phyloP scores from a whole-genome alignment of 2,329 filamentous ascomycete species.

The Beauveria varroae region DNA sequence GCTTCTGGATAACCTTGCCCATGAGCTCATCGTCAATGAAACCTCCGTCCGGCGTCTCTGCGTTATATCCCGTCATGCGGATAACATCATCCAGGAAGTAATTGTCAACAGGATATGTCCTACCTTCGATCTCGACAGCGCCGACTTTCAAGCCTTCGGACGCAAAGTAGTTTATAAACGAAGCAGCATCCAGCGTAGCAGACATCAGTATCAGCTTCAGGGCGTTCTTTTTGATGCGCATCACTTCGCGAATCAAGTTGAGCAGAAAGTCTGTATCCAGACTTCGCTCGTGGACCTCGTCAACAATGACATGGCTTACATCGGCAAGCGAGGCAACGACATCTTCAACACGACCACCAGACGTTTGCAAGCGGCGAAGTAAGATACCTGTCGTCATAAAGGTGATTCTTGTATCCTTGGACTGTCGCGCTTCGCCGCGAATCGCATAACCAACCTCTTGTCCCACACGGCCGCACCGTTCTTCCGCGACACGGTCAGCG shows the following conservation, averaged over 20 bases:
- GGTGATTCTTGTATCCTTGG: slow-evolving; percentile 72
- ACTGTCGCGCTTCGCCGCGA: slow-evolving; percentile 76
- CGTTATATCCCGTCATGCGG: slow-evolving; percentile 65
- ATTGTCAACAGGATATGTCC: slow-evolving; percentile 85
- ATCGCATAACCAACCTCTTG: slow-evolving; percentile 90
- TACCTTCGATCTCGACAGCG: slow-evolving; percentile 75
- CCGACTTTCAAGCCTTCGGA: slow-evolving; percentile 62
- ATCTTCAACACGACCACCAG: slow-evolving; percentile 71
- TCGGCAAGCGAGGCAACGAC: slow-evolving; percentile 76
- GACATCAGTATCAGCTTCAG: slow-evolving; percentile 93
- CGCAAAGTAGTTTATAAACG: slow-evolving; percentile 80
- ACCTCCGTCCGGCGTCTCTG: slow-evolving; percentile 38
- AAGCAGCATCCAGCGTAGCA: slow-evolving; percentile 81
- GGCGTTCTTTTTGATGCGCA: slow-evolving; percentile 66
- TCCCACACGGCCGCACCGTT: slow-evolving; percentile 73
- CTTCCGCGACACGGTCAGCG: slow-evolving; percentile 89
- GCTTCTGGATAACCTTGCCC: slow-evolving; percentile 61
- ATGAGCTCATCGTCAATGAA: slow-evolving; percentile 47
- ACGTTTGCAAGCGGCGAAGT: slow-evolving; percentile 82
- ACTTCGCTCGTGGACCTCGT: slow-evolving; percentile 94
- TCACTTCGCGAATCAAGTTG: slow-evolving; percentile 75
- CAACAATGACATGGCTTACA: slow-evolving; percentile 89
- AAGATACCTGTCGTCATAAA: slow-evolving; percentile 96
- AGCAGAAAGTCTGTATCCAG: slow-evolving; percentile 92
- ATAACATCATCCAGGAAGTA: slow-evolving; percentile 86